Evolutionary conservation across 2,329 filamentous ascomycete species (phyloP).

Genomic region (Paracoccidioides lutzii): DNA sequence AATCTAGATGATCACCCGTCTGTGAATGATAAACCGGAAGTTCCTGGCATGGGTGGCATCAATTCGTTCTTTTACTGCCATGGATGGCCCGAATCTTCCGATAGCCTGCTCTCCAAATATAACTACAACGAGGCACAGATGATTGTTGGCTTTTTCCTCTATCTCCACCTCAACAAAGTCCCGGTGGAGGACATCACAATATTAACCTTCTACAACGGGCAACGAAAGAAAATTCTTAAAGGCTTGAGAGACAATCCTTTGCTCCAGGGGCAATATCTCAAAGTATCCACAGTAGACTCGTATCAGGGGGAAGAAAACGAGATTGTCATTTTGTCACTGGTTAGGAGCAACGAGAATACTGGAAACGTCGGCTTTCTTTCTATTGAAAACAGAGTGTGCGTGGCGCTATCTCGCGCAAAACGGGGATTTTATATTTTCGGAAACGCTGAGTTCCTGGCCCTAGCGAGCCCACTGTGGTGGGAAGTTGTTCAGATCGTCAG

Average conservation of each 20-base stretch:
- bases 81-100: slow-evolving; percentile 49
- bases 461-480: slow-evolving; percentile 39
- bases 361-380: slow-evolving; percentile 59
- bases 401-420: slow-evolving; percentile 56
- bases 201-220: slow-evolving; percentile 79
- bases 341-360: slow-evolving; percentile 49
- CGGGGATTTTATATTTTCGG: slow-evolving; percentile 78
- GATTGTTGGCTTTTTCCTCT: slow-evolving; percentile 57
- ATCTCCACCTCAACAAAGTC: slow-evolving; percentile 58
- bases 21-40: slow-evolving; percentile 40
- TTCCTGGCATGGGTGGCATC: slow-evolving; percentile 50
- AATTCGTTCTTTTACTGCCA: slow-evolving; percentile 54
- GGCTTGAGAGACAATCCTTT: slow-evolving; percentile 31
- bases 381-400: slow-evolving; percentile 50
- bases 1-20: slow-evolving; percentile 45
- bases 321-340: slow-evolving; percentile 65
- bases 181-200: slow-evolving; percentile 54
- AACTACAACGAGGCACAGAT: slow-evolving; percentile 65
- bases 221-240: slow-evolving; percentile 52
- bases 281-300: slow-evolving; percentile 71
- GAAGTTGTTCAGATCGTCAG: slow-evolving; percentile 35
- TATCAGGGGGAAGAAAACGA: slow-evolving; percentile 91
- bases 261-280: slow-evolving; percentile 36
- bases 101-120: slow-evolving; percentile 51
- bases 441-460: slow-evolving; percentile 46